phyloP scores from a whole-genome alignment of 2,329 filamentous ascomycete species.

The Alternaria sp. region DNA sequence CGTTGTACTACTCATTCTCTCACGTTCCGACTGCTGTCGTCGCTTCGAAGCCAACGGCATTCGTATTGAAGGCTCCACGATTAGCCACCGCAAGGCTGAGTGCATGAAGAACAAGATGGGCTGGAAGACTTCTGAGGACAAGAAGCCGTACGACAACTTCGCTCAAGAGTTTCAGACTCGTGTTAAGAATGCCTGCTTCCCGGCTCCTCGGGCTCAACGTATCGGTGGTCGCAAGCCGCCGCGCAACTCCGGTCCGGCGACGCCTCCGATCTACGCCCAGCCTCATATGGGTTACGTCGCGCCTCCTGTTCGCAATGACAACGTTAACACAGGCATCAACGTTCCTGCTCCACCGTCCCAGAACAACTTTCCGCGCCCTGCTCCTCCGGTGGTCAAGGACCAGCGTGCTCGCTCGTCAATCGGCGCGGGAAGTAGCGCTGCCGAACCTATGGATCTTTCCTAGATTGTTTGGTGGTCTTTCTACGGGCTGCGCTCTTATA shows the following conservation, averaged over 20 bases:
- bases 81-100: slow-evolving; percentile 50
- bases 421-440: slow-evolving; percentile 14
- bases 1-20: slow-evolving; percentile 48
- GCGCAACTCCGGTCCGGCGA: slow-evolving; percentile 32
- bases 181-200: slow-evolving; percentile 48
- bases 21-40: slow-evolving; percentile 47
- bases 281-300: slow-evolving; percentile 35
- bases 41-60: slow-evolving; percentile 51
- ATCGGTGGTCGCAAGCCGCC: slow-evolving; percentile 27
- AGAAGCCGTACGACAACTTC: slow-evolving; percentile 49
- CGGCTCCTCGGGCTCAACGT: slow-evolving; percentile 38
- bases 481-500: background rate
- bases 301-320: slow-evolving; percentile 28
- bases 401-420: slow-evolving; percentile 13
- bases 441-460: slow-evolving; percentile 23
- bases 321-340: slow-evolving; percentile 33
- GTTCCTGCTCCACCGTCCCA: slow-evolving; percentile 26
- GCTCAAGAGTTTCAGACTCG: slow-evolving; percentile 48
- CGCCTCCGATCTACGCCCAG: slow-evolving; percentile 26
- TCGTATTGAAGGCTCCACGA: slow-evolving; percentile 51
- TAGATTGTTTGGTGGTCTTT: background rate
- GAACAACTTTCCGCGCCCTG: slow-evolving; percentile 22
- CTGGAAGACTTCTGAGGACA: slow-evolving; percentile 45
- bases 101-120: slow-evolving; percentile 52
- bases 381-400: slow-evolving; percentile 11